Base-by-base conservation (phyloP, 73 alveolate species). In the Paramecium pentaurelia region DNA sequence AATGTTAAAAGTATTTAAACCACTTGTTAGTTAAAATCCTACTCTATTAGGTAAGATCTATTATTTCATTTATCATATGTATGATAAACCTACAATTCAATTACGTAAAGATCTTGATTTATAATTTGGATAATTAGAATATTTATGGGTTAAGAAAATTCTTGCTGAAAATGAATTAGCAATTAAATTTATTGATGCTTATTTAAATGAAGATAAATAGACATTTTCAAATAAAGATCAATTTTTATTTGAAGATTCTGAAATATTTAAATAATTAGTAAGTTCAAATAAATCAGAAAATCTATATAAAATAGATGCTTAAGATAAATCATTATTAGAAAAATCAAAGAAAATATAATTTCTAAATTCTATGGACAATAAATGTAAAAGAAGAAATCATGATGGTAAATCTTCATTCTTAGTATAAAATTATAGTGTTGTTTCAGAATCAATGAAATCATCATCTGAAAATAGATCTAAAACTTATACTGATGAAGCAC, bases 31-130 rank as follows among this genome's bases (percentile, higher is more conserved):
- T 49, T 12, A 40, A 34, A 80, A 80, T 4, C 91, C 91, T 44
- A 80, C 91, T 7, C 47, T 77, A 22, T 14, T 77, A 9, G 60
- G 60, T 12, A 80, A 80, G 14, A 80, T 80, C 1, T 80, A 80
- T 40, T 80, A 80, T 47, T 80, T 40, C 54, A 80, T 80, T n/a
- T 80, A 42, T 47, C 91, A 80, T 12, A 80, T 80, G 91, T 80
- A 80, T 27, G 91, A 80, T 80, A 80, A 80, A 42, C 75, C 71
- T 2, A 80, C 16, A 4, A 20, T 10, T 8, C 25, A 77, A 25
- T 49, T 49, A n/a, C 60, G 60, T 8, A 49, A 49, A 49, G 60
- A 49, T 49, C 60, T 49, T 20, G 91, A 80, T 80, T 44, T 45
- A 40, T 18, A 80, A 80, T 80, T 32, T 80, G 71, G 77, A 3